Evolutionary conservation across 2,329 filamentous ascomycete genomes (phyloP).

Genomic region (Lasiodiplodia sp.): DNA sequence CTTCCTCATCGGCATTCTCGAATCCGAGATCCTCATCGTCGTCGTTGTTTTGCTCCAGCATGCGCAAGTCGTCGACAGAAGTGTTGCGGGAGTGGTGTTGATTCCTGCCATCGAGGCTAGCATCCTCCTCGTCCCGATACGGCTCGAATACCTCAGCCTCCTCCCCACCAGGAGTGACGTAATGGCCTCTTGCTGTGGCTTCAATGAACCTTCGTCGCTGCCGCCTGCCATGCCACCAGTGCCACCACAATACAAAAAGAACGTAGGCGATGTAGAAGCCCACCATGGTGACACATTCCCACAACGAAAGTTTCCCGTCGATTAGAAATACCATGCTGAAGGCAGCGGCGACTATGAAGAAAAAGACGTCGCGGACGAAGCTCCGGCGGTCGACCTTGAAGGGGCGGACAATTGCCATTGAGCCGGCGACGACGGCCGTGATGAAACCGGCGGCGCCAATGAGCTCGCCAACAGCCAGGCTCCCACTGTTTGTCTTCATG

Average conservation of each 20-base stretch:
- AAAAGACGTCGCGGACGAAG: constrained; percentile 89
- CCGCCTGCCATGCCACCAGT: constrained; percentile 78
- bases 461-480: constrained; percentile 92
- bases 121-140: constrained; percentile 55
- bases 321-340: constrained; percentile 89
- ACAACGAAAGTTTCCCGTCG: constrained; percentile 82
- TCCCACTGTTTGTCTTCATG: constrained; percentile 97
- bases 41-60: constrained; percentile 65
- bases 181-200: constrained; percentile 76
- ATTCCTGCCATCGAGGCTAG: constrained; percentile 50
- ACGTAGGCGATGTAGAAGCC: constrained; percentile 92
- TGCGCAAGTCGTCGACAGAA: constrained; percentile 70
- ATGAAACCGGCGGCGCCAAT: constrained; percentile 97
- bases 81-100: constrained; percentile 35
- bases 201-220: constrained; percentile 70
- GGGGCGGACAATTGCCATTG: constrained; percentile 95
- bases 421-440: constrained; percentile 92
- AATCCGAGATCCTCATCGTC: constrained; percentile 63
- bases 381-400: constrained; percentile 90
- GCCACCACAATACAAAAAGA: constrained; percentile 84
- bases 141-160: constrained; percentile 64
- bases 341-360: constrained; percentile 85
- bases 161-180: constrained; percentile 67
- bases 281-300: constrained; percentile 93
- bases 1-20: constrained; percentile 70